A percentile compares a stretch with the other conserved stretches of the same genome.
Conservation (phyloP, 371 early-diverging fungal species). For the Actinomucor elegans region DNA sequence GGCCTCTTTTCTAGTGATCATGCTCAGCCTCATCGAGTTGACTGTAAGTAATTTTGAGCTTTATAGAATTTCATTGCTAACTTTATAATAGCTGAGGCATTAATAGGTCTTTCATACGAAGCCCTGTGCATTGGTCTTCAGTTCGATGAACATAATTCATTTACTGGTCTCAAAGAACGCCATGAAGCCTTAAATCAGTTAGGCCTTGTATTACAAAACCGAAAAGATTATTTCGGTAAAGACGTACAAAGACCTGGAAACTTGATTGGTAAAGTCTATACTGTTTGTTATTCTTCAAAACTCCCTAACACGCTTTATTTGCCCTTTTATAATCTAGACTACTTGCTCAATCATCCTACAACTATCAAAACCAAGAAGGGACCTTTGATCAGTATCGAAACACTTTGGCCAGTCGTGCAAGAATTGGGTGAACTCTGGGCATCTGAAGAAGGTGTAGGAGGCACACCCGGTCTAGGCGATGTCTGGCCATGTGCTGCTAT, state of each 20-base stretch:
- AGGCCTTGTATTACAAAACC: slow-evolving; percentile 49
- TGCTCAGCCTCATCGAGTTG: slow-evolving; percentile 70
- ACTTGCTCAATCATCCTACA: slow-evolving; percentile 35
- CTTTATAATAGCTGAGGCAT: slow-evolving; percentile 41
- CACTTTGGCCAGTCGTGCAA: slow-evolving; percentile 79
- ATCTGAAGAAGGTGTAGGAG: slow-evolving; percentile 41
- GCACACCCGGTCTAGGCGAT: slow-evolving; percentile 68
- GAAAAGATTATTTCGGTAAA: slow-evolving; percentile 47
- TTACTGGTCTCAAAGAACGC: slow-evolving; percentile 82
- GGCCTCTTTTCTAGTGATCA: slow-evolving; percentile 78
- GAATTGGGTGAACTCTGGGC: slow-evolving; percentile 42
- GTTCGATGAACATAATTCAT: slow-evolving; percentile 67
- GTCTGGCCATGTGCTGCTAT: slow-evolving; percentile 72
- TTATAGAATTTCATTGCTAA: too few species aligned
- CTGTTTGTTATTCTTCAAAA: not conserved
- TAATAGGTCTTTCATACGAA: slow-evolving; percentile 55
- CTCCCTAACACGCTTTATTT: not conserved
- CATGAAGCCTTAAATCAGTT: slow-evolving; percentile 69
- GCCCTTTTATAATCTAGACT: slow-evolving; percentile 4
- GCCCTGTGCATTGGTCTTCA: slow-evolving; percentile 72
- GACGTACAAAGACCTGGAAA: slow-evolving; percentile 77
- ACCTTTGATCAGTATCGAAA: slow-evolving; percentile 59
- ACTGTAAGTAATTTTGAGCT: slow-evolving; percentile 48
- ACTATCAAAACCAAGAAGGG: slow-evolving; percentile 49
- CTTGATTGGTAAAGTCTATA: slow-evolving; percentile 63